Conservation (phyloP, 495 filamentous ascomycete genomes). For the Penicillium samsonianum region DNA sequence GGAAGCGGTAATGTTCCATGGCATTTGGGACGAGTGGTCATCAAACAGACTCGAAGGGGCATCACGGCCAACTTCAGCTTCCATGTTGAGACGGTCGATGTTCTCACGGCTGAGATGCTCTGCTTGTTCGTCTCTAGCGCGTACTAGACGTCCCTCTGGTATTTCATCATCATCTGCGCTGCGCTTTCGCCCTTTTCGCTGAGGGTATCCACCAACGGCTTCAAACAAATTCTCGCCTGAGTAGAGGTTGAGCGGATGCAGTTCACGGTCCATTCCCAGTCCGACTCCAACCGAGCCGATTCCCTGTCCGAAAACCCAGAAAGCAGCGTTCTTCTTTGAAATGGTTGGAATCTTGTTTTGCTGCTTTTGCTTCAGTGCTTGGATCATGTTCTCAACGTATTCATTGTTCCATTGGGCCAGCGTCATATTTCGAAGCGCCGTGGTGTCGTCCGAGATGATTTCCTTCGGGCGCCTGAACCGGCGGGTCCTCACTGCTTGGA, state of each 20-base stretch:
- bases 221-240: conserved; percentile 55
- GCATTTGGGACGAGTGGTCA: conserved; percentile 61
- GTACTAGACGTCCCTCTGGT: conserved; percentile 45
- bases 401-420: conserved; percentile 60
- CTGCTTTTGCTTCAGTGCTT: conserved; percentile 44
- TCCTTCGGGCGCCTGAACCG: conserved; percentile 32
- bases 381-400: conserved; percentile 58
- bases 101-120: conserved; percentile 41
- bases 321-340: conserved; percentile 58
- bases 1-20: conserved; percentile 70
- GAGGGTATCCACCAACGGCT: conserved; percentile 38
- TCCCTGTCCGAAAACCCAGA: conserved; percentile 54
- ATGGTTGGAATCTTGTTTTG: conserved; percentile 38
- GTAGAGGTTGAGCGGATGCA: conserved; percentile 54
- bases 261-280: conserved; percentile 38
- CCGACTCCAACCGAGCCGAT: conserved; percentile 59
- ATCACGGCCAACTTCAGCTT: conserved; percentile 62
- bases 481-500: conserved; percentile 1
- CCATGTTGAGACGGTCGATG: conserved; percentile 25
- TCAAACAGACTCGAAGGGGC: conserved; percentile 58
- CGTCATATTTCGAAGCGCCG: conserved; percentile 51
- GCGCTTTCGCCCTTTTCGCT: conserved; percentile 41
- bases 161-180: conserved; percentile 35
- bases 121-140: conserved; percentile 36
- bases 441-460: conserved; percentile 34